Base-by-base conservation (phyloP, 116 monocot species). In the Iris pallida region DNA sequence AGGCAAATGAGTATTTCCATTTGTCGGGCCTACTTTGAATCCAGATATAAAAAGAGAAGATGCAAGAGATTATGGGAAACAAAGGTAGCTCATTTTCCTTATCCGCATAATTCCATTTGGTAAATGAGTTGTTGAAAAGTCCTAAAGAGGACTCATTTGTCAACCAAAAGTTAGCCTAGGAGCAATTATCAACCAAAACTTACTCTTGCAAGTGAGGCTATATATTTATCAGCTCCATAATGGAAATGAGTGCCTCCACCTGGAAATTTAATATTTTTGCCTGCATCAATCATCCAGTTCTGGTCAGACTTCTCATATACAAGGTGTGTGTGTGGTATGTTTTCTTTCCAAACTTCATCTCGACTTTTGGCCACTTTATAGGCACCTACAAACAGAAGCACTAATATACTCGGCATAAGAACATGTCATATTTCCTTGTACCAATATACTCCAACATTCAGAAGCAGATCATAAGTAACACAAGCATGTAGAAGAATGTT, bases 161-260 rank as follows among this genome's bases (percentile, higher is more conserved):
- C 3, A 30, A 30, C 30, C 30, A 30, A 30, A 30, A 30, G 30
- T 30, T 30, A 3, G 30, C 30, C 30, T 1, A 30, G 14, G 10
- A 42, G 16, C 44, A 7, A 6, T 53, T n/a, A 68, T 4, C 16
- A 43, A 47, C 12, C 3, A 0, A 13, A 41, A 69, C 69, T 62
- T 73, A 82, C 81, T 68, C 73, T 82, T 72, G 81, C 81, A 58
- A 82, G 68, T 16, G 47, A 72, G 16, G 77, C 73, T 61, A 82
- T 82, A 61, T 82, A 82, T 53, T 82, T 82, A 48, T 82, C 81
- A 55, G 81, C 81, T 58, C 81, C 81, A 48, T 82, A 77, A 55
- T 82, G 81, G 64, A 82, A 82, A 75, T 82, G 81, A 8, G 81
- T 82, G 9, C 81, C 81, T 19, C 81, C 81, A 11, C 81, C 81